Percentiles rank a stretch among this genome's conserved stretches.
These are phyloP conservation scores for Mucor velutinosus DNA, from an alignment of 371 early-diverging fungal genomes.

Conservation along the genomic window DNA sequence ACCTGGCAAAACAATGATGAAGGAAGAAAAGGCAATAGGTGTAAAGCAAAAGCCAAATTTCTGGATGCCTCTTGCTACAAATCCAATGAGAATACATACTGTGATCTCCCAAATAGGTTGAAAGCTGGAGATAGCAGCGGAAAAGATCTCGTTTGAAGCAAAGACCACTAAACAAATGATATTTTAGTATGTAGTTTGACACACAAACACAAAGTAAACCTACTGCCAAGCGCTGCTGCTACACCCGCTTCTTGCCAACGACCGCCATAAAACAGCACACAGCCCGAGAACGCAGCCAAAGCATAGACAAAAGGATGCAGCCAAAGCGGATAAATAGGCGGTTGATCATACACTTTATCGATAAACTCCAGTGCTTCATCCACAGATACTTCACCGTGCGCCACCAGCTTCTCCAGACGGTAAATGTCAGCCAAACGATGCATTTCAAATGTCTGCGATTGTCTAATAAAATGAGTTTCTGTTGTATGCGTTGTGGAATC, in stretches of 20 bases:
- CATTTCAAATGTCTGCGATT: slow-evolving; percentile 69
- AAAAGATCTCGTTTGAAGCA: slow-evolving; percentile 44
- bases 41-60: slow-evolving; percentile 47
- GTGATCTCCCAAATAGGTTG: slow-evolving; percentile 69
- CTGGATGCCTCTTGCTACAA: slow-evolving; percentile 54
- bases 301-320: slow-evolving; percentile 51
- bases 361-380: slow-evolving; percentile 58
- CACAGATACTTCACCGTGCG: slow-evolving; percentile 53
- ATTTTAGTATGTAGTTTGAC: neutral
- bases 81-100: slow-evolving; percentile 68
- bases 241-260: slow-evolving; percentile 48
- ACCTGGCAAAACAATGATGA: slow-evolving; percentile 73
- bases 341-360: slow-evolving; percentile 40
- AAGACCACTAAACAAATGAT: slow-evolving; percentile 33
- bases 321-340: slow-evolving; percentile 52
- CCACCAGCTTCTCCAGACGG: slow-evolving; percentile 53
- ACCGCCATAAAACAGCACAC: slow-evolving; percentile 46
- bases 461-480: slow-evolving; percentile 73
- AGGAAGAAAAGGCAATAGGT: slow-evolving; percentile 48
- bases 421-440: slow-evolving; percentile 62
- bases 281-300: slow-evolving; percentile 50
- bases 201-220: slow-evolving; percentile 14
- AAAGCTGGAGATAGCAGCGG: slow-evolving; percentile 36
- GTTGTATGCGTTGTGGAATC: slow-evolving; percentile 75
- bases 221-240: slow-evolving; percentile 47